These are phyloP conservation scores for Diaporthe ampelina DNA, from an alignment of 2,329 filamentous ascomycete species.

Conservation along the genomic window DNA sequence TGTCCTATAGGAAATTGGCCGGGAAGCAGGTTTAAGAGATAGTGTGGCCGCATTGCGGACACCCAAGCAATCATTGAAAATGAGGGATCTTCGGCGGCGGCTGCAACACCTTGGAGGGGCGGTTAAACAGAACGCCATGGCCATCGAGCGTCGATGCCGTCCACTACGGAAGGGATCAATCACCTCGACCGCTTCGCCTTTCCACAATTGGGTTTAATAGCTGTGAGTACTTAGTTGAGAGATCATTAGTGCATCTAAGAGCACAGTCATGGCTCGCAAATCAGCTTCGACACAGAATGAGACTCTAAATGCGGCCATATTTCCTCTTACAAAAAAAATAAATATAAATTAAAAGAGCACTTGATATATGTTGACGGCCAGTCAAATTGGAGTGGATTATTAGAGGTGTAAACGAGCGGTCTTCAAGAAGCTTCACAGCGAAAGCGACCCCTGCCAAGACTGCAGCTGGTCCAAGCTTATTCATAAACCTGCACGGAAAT, in stretches of 20 bases:
- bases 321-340: too few relatives aligned
- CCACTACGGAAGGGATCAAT: background rate
- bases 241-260: background rate
- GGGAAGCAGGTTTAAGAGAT: too few relatives aligned
- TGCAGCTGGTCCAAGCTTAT: conserved; percentile 10
- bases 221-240: background rate
- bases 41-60: too few relatives aligned
- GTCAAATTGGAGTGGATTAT: background rate
- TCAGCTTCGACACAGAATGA: background rate
- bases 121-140: conserved; percentile 21
- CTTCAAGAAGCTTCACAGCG: background rate
- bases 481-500: conserved; percentile 26
- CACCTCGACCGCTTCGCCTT: background rate
- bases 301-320: background rate
- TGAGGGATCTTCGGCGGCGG: background rate
- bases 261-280: background rate
- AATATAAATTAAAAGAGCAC: too few relatives aligned
- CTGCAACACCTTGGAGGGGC: background rate
- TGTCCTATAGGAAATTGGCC: too few relatives aligned
- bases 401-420: background rate
- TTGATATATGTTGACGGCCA: background rate
- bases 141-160: background rate
- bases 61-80: background rate
- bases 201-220: background rate
- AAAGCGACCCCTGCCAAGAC: conserved; percentile 27